phyloP scores from a whole-genome alignment of 2,329 filamentous ascomycete species.

The Zopfia rhizophila region DNA sequence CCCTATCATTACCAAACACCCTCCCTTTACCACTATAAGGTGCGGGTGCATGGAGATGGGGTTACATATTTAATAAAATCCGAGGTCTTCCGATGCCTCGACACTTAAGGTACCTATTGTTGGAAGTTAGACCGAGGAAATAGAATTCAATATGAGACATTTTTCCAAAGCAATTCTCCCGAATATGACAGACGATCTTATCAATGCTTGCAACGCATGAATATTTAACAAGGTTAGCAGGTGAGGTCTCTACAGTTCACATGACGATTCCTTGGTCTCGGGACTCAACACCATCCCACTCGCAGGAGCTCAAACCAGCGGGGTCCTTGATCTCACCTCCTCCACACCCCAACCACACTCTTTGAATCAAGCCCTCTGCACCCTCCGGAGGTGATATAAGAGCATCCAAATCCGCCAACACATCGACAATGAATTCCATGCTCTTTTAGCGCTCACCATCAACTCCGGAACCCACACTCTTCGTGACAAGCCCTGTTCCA shows the following conservation, averaged over 20 bases:
- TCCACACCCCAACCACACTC: slow-evolving; percentile 18
- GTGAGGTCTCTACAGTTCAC: slow-evolving; percentile 26
- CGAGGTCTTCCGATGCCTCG: too few species aligned
- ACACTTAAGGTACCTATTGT: too few species aligned
- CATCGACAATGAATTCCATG: slow-evolving; percentile 29
- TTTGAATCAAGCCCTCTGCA: slow-evolving; percentile 5
- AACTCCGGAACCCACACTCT: too few species aligned
- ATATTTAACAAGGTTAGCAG: too few species aligned
- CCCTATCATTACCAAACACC: slow-evolving; percentile 74
- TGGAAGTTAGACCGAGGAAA: too few species aligned
- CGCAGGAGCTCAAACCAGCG: slow-evolving; percentile 28
- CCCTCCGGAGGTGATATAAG: slow-evolving; percentile 38
- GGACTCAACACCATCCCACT: slow-evolving; percentile 12
- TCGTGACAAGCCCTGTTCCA: neutral
- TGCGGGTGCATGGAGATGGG: slow-evolving; percentile 72
- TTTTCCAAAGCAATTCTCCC: too few species aligned
- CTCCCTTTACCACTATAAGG: slow-evolving; percentile 61
- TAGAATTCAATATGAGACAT: too few species aligned
- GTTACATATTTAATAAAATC: slow-evolving; percentile 58
- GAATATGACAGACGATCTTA: too few species aligned
- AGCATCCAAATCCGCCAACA: slow-evolving; percentile 26
- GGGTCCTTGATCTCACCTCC: slow-evolving; percentile 3
- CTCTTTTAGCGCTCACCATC: slow-evolving; percentile 39
- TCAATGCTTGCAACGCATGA: too few species aligned
- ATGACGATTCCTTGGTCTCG: slow-evolving; percentile 10